These are phyloP conservation scores for Alternaria arborescens DNA, from an alignment of 2,329 filamentous ascomycete species.

Conservation along the genomic window DNA sequence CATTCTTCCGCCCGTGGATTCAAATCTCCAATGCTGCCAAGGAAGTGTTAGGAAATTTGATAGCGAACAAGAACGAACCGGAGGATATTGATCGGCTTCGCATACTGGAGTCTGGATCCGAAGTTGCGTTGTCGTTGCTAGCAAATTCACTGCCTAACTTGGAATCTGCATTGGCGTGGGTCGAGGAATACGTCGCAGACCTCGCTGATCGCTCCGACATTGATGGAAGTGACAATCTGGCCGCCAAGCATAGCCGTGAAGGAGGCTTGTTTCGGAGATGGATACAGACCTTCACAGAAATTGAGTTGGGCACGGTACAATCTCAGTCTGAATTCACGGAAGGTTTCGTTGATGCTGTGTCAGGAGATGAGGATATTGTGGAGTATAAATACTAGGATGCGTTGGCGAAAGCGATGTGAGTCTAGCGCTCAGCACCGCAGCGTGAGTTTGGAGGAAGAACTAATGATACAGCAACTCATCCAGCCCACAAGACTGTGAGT, in stretches of 20 bases:
- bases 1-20: constrained; percentile 15
- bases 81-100: constrained; percentile 1
- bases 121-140: neutral
- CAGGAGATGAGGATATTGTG: neutral
- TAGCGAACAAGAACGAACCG: neutral
- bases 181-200: constrained; percentile 3
- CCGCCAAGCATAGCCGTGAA: constrained; percentile 9
- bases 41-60: neutral
- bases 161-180: constrained; percentile 1
- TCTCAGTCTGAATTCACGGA: neutral
- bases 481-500: neutral
- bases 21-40: neutral
- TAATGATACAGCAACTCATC: neutral
- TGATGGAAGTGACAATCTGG: neutral
- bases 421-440: neutral
- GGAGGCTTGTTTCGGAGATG: constrained; percentile 15
- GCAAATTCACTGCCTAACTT: neutral
- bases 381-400: neutral
- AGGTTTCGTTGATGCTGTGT: neutral
- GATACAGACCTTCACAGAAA: constrained; percentile 18
- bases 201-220: neutral
- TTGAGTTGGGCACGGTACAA: neutral
- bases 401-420: neutral
- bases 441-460: neutral
- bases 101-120: neutral